These are phyloP conservation scores for Phytopythium delawarense DNA, from an alignment of 352 stramenopile genomes.

Conservation along the genomic window DNA sequence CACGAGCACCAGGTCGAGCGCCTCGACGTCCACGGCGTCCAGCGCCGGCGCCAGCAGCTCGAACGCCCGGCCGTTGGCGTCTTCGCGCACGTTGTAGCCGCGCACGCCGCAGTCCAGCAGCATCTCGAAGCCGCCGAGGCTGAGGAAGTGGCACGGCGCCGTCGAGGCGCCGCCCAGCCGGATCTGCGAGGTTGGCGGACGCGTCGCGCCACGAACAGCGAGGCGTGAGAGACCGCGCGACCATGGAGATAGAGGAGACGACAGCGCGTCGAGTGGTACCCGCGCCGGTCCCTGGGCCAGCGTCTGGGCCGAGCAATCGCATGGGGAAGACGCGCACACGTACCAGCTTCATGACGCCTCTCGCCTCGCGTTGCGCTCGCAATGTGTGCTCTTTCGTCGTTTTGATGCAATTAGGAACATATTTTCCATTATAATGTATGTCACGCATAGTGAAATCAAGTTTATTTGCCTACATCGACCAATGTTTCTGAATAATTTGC, in stretches of 20 bases:
- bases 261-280: not conserved
- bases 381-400: not conserved
- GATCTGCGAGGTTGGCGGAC: slow-evolving; percentile 35
- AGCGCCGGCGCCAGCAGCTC: slow-evolving; percentile 32
- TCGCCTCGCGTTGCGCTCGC: not conserved
- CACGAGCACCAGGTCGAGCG: slow-evolving; percentile 68
- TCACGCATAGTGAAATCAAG: not conserved
- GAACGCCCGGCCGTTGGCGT: slow-evolving; percentile 11
- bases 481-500: not conserved
- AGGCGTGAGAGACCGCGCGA: not conserved
- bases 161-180: slow-evolving; percentile 66
- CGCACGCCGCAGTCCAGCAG: slow-evolving; percentile 74
- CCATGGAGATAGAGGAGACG: not conserved
- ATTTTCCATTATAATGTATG: not conserved
- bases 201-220: not conserved
- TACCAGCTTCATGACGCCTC: slow-evolving; percentile 1
- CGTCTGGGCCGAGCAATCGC: not conserved
- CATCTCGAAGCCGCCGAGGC: slow-evolving; percentile 72
- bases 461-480: not conserved
- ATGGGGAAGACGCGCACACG: not conserved
- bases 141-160: slow-evolving; percentile 76
- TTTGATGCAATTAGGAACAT: not conserved
- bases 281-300: not conserved
- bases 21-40: slow-evolving; percentile 44
- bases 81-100: slow-evolving; percentile 11